Evolutionary conservation across 1,139 yeast genomes (phyloP), one percentile per base, ranked within the genome.

Genomic region (Suhomyces wounanorum): DNA sequence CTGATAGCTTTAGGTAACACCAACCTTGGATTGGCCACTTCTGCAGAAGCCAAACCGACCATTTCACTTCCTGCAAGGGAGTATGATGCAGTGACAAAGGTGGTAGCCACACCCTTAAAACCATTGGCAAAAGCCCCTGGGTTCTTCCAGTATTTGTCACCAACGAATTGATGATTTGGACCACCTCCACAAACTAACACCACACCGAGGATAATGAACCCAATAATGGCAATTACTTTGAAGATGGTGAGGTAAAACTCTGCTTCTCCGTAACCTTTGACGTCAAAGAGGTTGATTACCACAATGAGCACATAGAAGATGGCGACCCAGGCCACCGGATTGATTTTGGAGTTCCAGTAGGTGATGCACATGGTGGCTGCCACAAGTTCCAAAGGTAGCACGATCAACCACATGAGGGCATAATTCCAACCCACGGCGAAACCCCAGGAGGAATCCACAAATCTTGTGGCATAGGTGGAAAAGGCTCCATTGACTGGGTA

Each of bases 11-110:
- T 68, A 10, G 80, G 80, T 39, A 75, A 61, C 1, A 69, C 67
- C 50, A 67, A 68, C 23, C 59, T 46, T 1, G 96, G 96, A 66
- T 87, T 84, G 43, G 76, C 77, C 43, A 96, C 83, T 69, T 90
- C 96, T 17, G 95, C 90, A 36, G 96, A 91, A 17, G 96, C 91
- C 56, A 90, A 74, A 49, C 95, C 95, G 52, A 87, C 87, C 63
- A 87, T 77, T 69, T 89, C 96, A 48, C 87, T 82, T 60, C 95
- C 95, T 49, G 92, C 91, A 62, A 88, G 87, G 4, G 96, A 84
- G 69, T 89, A 91, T 7, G 96, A 95, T 26, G 96, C 95, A 31
- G 86, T 82, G 47, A 91, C 90, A 61, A 91, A 87, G 31, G 87
- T 87, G n/a, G 89, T 75, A 61, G 90, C 82, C 28, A 89, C 83